These are phyloP conservation scores for Volutella citrinella DNA, from an alignment of 2,329 filamentous ascomycete species.

Conservation along the genomic window DNA sequence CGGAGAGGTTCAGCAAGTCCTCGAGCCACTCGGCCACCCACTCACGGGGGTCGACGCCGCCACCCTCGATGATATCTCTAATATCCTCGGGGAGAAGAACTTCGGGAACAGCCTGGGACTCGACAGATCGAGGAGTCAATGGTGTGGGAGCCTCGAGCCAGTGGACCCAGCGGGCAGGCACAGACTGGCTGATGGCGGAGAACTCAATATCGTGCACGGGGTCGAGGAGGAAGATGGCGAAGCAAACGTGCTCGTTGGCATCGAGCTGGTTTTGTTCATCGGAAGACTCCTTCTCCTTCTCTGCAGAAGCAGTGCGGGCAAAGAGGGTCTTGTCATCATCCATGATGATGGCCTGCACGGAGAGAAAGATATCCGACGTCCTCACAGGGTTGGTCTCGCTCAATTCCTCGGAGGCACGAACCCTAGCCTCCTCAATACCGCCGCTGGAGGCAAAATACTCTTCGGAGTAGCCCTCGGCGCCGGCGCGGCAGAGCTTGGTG, in stretches of 20 bases:
- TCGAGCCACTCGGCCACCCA: slow-evolving; percentile 99
- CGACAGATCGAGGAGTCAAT: slow-evolving; percentile 50
- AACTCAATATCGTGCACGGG: slow-evolving; percentile 91
- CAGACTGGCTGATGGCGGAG: slow-evolving; percentile 73
- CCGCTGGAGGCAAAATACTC: slow-evolving; percentile 81
- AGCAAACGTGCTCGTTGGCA: slow-evolving; percentile 63
- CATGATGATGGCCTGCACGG: slow-evolving; percentile 82
- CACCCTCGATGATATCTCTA: slow-evolving; percentile 72
- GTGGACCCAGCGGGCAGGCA: slow-evolving; percentile 81
- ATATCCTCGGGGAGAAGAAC: slow-evolving; percentile 73
- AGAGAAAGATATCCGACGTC: slow-evolving; percentile 90
- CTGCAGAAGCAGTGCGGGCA: slow-evolving; percentile 48
- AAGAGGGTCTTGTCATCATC: slow-evolving; percentile 67
- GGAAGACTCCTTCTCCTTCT: slow-evolving; percentile 54
- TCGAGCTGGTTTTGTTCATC: slow-evolving; percentile 49
- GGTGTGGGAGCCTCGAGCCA: slow-evolving; percentile 82
- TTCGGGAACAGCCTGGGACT: slow-evolving; percentile 36
- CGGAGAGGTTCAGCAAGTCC: slow-evolving; percentile 72
- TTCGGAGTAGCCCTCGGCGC: slow-evolving; percentile 79
- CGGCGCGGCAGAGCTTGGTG: slow-evolving; percentile 85
- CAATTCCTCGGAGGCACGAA: slow-evolving; percentile 73
- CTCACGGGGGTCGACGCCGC: slow-evolving; percentile 84
- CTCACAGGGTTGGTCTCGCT: slow-evolving; percentile 86
- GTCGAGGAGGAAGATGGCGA: slow-evolving; percentile 79
- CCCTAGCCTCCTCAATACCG: slow-evolving; percentile 76